Percentiles rank a stretch among this genome's conserved stretches.
phyloP scores from a whole-genome alignment of 371 early-diverging fungal genomes.

The Actinomortierella ambigua region DNA sequence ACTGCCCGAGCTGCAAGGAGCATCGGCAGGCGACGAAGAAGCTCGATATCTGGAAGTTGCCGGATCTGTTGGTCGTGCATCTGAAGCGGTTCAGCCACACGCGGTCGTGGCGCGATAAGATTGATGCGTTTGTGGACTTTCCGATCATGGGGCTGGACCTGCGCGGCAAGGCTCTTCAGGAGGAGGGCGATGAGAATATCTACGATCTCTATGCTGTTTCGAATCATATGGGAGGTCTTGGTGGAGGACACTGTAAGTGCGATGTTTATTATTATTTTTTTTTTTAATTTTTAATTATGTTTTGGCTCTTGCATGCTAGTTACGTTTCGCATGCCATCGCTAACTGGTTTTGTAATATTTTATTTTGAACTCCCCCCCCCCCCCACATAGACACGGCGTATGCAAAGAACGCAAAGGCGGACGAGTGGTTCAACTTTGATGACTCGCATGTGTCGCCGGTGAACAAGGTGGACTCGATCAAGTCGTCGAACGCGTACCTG shows the following conservation, averaged over 20 bases:
- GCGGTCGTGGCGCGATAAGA: constrained; percentile 81
- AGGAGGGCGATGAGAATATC: constrained; percentile 48
- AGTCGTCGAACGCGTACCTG: constrained; percentile 83
- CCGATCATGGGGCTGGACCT: constrained; percentile 76
- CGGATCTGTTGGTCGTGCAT: constrained; percentile 90
- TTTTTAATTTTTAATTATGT: constrained; percentile 12
- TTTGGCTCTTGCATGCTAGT: neutral
- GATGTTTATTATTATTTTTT: neutral
- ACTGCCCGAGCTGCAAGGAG: constrained; percentile 84
- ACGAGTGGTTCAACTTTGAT: constrained; percentile 89
- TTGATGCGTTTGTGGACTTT: constrained; percentile 84
- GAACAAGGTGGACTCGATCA: constrained; percentile 51
- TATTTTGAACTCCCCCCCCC: neutral
- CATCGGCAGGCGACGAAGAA: constrained; percentile 84
- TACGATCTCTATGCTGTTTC: constrained; percentile 91
- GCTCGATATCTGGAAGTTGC: constrained; percentile 84
- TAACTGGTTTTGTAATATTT: neutral
- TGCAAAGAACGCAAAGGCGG: constrained; percentile 76
- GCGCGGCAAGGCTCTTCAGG: constrained; percentile 36
- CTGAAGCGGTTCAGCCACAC: constrained; percentile 88
- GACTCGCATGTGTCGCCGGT: constrained; percentile 80
- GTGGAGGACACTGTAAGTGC: constrained; percentile 90
- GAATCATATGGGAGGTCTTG: constrained; percentile 92
- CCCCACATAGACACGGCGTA: constrained; percentile 79
- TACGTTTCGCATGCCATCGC: constrained; percentile 1